A percentile compares a stretch with the other conserved stretches of the same genome.
Evolutionary conservation across 2,329 filamentous ascomycete genomes (phyloP).

Genomic region (Penicillium glabrum): DNA sequence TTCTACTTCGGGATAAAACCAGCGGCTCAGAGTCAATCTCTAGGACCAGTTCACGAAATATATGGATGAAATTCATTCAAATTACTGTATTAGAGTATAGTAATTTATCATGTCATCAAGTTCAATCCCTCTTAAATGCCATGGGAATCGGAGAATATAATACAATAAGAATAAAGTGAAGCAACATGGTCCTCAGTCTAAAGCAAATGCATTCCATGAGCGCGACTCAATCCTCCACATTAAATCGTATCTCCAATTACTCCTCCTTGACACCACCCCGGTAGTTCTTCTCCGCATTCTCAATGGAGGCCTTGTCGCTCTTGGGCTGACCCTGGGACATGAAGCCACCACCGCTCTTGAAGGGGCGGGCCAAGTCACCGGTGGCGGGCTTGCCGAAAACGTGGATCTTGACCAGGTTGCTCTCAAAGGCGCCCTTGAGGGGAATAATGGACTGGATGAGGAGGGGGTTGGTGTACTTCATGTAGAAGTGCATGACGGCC

Average conservation of each 20-base stretch:
- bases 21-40: not conserved
- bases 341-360: constrained; percentile 82
- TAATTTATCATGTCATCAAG: not conserved
- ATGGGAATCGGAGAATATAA: constrained; percentile 4
- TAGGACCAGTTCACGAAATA: not conserved
- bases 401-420: constrained; percentile 95
- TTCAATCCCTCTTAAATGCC: not conserved
- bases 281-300: constrained; percentile 51
- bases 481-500: constrained; percentile 97
- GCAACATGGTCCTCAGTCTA: not conserved
- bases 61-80: not conserved
- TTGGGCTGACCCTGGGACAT: constrained; percentile 73
- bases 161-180: constrained; percentile 8
- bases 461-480: constrained; percentile 99
- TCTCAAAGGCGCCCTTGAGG: constrained; percentile 90
- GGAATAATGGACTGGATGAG: constrained; percentile 98
- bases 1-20: not conserved
- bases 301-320: constrained; percentile 81
- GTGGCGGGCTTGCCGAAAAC: constrained; percentile 80
- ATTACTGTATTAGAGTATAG: not conserved
- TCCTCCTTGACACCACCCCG: constrained; percentile 53
- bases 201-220: not conserved
- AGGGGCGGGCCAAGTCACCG: constrained; percentile 92
- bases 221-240: not conserved
- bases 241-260: constrained; percentile 24